A percentile compares a stretch with the other conserved stretches of the same genome.
Evolutionary conservation across 176 grass and related monocot genomes (phyloP).

Genomic region (Secale cereale): DNA sequence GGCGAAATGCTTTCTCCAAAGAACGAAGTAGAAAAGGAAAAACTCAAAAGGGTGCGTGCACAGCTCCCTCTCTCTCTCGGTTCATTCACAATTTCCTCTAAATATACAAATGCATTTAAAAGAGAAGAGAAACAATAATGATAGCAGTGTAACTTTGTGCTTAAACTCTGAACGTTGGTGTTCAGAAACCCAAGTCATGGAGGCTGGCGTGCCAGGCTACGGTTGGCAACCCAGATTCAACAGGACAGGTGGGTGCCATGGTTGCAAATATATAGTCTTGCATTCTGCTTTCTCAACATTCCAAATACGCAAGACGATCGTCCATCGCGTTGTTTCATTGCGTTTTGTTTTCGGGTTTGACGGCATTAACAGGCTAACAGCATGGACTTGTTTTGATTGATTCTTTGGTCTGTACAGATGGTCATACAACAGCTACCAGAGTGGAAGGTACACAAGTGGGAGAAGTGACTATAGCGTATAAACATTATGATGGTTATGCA

Average conservation of each 20-base stretch:
- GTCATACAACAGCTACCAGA: conserved; percentile 92
- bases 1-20: conserved; percentile 68
- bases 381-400: not conserved
- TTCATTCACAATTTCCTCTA: not conserved
- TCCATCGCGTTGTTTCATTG: not conserved
- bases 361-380: not conserved
- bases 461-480: conserved; percentile 16
- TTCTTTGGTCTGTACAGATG: conserved; percentile 40
- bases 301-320: not conserved
- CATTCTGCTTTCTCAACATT: not conserved
- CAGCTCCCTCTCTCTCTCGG: not conserved
- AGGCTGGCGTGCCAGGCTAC: conserved; percentile 88
- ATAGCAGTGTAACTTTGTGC: not conserved
- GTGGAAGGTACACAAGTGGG: conserved; percentile 87
- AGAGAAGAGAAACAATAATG: not conserved
- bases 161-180: not conserved
- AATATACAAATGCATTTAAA: not conserved
- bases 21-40: conserved; percentile 68
- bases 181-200: conserved; percentile 88
- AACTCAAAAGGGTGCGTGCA: conserved; percentile 64
- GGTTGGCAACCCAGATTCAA: conserved; percentile 77
- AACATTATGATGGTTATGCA: not conserved
- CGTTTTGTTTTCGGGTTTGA: not conserved
- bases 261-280: not conserved
- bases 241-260: conserved; percentile 86